These are phyloP conservation scores for Tuber calosporum DNA, from an alignment of 495 filamentous ascomycete species.

Conservation along the genomic window DNA sequence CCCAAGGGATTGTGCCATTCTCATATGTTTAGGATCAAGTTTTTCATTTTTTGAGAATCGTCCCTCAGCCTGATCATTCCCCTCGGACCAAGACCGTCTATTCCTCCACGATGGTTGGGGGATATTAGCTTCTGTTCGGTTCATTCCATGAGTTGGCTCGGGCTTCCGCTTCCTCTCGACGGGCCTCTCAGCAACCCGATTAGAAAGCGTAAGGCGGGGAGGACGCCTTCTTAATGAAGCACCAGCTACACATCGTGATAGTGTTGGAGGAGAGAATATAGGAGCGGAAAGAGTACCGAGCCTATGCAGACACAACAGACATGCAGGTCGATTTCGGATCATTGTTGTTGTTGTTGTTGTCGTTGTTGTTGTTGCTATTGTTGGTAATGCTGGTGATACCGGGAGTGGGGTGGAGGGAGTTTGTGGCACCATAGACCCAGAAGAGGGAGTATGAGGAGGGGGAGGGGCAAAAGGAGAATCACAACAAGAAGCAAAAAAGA, in stretches of 20 bases:
- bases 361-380: slow-evolving; percentile 20
- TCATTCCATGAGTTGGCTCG: slow-evolving; percentile 69
- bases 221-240: slow-evolving; percentile 44
- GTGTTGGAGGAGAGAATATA: slow-evolving; percentile 7
- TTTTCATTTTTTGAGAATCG: slow-evolving; percentile 26
- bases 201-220: slow-evolving; percentile 74
- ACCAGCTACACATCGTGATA: slow-evolving; percentile 26
- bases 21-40: slow-evolving; percentile 71
- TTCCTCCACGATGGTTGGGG: slow-evolving; percentile 17
- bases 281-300: slow-evolving; percentile 7
- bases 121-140: slow-evolving; percentile 62
- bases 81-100: neutral
- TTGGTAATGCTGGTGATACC: neutral
- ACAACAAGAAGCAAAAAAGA: neutral
- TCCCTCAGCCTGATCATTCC: neutral
- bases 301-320: slow-evolving; percentile 24
- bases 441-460: slow-evolving; percentile 1
- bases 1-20: slow-evolving; percentile 79
- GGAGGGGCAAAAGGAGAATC: neutral
- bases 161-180: slow-evolving; percentile 42
- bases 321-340: slow-evolving; percentile 15
- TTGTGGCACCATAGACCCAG: neutral
- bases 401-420: slow-evolving; percentile 3
- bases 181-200: slow-evolving; percentile 51
- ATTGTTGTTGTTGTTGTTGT: slow-evolving; percentile 21